Evolutionary conservation across 2,329 filamentous ascomycete genomes (phyloP), one percentile per base, ranked within the genome.

Genomic region (Sporothrix mexicana): DNA sequence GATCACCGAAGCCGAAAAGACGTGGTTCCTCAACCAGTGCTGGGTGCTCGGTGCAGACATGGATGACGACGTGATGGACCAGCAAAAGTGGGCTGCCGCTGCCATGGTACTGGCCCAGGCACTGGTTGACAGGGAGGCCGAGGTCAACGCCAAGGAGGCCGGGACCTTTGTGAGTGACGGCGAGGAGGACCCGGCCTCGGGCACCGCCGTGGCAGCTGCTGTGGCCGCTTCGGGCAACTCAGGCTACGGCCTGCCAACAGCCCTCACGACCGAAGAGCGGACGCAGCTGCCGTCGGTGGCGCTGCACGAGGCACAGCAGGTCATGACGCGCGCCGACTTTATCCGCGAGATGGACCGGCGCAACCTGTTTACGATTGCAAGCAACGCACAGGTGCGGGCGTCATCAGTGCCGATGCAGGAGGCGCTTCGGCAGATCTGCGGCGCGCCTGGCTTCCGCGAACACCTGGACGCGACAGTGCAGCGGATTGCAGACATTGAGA

Each of bases 281-380:
- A 51, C n/a, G 0, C 86, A 98, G 2, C 87, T 98, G 3, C 94
- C 96, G 0, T 88, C 93, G 55, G 92, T 94, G 75, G 90, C 93
- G 0, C 89, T 97, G 72, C 93, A 97, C 80, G 88, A 92, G 76
- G 93, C 94, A 0, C 92, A 95, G 75, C 88, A 98, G 81, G 92
- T 98, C 80, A 98, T 98, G 95, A 98, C 96, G 15, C 88, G 96
- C 70, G 92, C 94, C 73, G 96, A 99, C 81, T 99, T 98, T 80
- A 95, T 98, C 78, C 91, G 96, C 76, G 87, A 90, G 74, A 95
- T 98, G 79, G 96, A 99, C 82, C 93, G 96, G 76, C 88, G 96
- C 74, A 98, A 98, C 80, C 89, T 99, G 73, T 98, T 98, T 83
- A 96, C 93, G 75, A 98, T 99, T 78, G 95, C 97, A 74, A 93